Evolutionary conservation across 345 rosid species (phyloP), one percentile per base, ranked within the genome.

Genomic region (Eucalyptus leucophloia): DNA sequence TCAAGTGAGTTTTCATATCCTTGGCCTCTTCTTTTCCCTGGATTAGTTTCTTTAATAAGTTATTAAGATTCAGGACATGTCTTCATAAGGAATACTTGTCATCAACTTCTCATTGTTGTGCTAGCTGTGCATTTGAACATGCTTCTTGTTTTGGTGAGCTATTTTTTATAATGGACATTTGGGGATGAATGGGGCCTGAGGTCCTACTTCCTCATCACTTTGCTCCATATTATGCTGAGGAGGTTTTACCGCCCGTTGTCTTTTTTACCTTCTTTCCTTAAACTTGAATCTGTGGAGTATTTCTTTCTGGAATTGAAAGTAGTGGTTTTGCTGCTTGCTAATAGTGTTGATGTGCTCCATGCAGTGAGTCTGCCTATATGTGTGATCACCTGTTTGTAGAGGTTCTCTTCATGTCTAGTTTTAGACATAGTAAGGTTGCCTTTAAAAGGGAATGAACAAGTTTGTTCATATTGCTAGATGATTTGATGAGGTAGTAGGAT

Each of bases 1-100:
- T 86, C 99, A 98, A 91, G 99, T 98, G 92, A 95, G 96, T 94
- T 67, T 40, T 77, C 83, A 77, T 77, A 24, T 77, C 47, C 47
- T 21, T 40, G 47, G 26, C 15, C 45, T 37, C 47, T 21, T 34
- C 28, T 37, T 77, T 37, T 37, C 28, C 47, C 47, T 77, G 47
- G 47, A 77, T 77, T 77, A 77, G 47, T 37, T 77, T 72, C 26
- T 72, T 72, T 7, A 37, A 77, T 37, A 40, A 37, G 5, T 13
- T 37, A 19, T 11, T 37, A 21, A 77, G 47, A 77, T 77, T 77
- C 5, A 4, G 42, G 83, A 77, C 44, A 3, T 77, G 83, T 40
- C 77, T 65, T 77, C 47, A 13, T 37, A 37, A 37, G 83, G 83
- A 77, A 40, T 77, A 37, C 83, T 72, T 72, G 45, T 34, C 82